Conservation (phyloP, 805 yeast species). For the Saturnispora besseyi region DNA sequence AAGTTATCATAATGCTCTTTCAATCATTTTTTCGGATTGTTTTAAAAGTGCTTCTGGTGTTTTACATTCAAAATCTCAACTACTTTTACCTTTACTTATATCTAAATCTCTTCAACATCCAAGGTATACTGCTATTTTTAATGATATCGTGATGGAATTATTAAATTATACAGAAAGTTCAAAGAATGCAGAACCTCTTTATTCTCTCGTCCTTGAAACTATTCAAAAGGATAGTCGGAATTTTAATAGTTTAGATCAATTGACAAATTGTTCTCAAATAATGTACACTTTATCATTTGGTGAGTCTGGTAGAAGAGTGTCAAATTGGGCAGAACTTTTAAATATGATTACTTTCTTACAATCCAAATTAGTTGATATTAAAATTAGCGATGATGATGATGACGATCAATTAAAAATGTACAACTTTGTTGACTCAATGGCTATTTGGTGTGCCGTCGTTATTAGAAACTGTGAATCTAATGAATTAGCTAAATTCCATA, state of each 20-base stretch:
- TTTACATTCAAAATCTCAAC: slow-evolving; percentile 62
- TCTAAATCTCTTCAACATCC: slow-evolving; percentile 17
- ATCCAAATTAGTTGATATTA: slow-evolving; percentile 6
- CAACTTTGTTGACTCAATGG: slow-evolving; percentile 24
- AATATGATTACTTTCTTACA: slow-evolving; percentile 13
- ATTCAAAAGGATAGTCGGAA: slow-evolving; percentile 8
- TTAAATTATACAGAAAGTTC: slow-evolving; percentile 41
- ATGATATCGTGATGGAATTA: slow-evolving; percentile 49
- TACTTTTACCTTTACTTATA: slow-evolving; percentile 36
- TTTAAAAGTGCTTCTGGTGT: slow-evolving; percentile 62
- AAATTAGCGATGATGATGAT: slow-evolving; percentile 8
- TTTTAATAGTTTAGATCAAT: slow-evolving; percentile 10
- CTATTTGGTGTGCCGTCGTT: slow-evolving; percentile 40
- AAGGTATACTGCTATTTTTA: slow-evolving; percentile 35
- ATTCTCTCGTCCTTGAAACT: slow-evolving; percentile 25
- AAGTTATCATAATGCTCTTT: slow-evolving; percentile 49
- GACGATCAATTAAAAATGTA: slow-evolving; percentile 7
- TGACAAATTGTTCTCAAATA: slow-evolving; percentile 32
- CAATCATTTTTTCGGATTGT: slow-evolving; percentile 60
- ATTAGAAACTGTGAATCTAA: slow-evolving; percentile 43
- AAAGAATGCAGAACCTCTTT: slow-evolving; percentile 40
- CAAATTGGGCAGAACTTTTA: slow-evolving; percentile 37
- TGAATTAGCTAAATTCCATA: slow-evolving; percentile 39
- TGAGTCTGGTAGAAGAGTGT: slow-evolving; percentile 60
- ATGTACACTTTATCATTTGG: slow-evolving; percentile 47